Evolutionary conservation across 1,284 basidiomycete species (phyloP), one percentile per base, ranked within the genome.

Genomic region (Somion occarium): DNA sequence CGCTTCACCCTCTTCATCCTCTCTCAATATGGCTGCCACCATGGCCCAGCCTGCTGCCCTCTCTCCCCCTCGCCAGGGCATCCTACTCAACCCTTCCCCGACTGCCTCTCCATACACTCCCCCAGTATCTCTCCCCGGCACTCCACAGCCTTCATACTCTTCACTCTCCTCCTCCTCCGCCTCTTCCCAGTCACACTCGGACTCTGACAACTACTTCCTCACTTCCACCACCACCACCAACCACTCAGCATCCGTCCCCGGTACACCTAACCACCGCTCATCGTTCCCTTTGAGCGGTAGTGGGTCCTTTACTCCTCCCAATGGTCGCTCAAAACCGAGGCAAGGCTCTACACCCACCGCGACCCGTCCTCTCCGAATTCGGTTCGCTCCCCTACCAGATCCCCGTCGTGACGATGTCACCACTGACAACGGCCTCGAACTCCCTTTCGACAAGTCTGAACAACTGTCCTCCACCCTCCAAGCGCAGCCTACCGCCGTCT

Each of bases 361-460:
- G 11, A 26, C 46, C 11, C 58, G 64, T 54, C 54, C 70, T 53
- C 67, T 78, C 62, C 67, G 70, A 53, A 88, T 90, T 49, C 80
- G 84, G 55, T 90, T 90, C 56, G 87, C 87, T 0, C 88, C 87
- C 2, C 76, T 90, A n/a, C 88, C 88, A 3, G 83, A 86, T 54
- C 84, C 84, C 13, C 73, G 80, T n/a, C 70, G 79, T 48, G 67
- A 72, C 44, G 70, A 74, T 43, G 63, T 71, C 55, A 64, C 73
- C 56, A 44, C 49, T 7, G 49, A 50, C 5, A 25, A 44, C 7
- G 49, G 49, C 41, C 26, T 30, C 9, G 76, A 79, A 57, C 59
- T 72, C 19, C 70, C 69, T 37, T 51, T 62, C n/a, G 30, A 34
- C 15, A 15, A 34, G 7, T 7, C 7, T 34, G 30, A 34, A 15